Conservation (phyloP, 192 early-diverging fungal species). For the Pecoramyces ruminantium region DNA sequence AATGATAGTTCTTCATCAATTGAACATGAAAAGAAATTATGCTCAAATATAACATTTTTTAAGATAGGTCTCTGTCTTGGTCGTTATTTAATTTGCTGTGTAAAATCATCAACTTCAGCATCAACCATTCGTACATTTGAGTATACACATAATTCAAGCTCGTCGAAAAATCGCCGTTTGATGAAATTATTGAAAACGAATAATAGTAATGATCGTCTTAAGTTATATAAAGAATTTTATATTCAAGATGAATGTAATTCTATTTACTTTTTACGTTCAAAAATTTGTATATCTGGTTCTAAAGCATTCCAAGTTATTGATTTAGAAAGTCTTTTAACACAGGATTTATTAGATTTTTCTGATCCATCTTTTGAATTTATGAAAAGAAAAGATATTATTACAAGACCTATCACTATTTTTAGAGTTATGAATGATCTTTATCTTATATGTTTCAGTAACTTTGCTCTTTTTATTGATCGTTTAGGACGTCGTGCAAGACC, state of each 20-base stretch:
- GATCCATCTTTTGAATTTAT: background rate
- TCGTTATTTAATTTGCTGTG: slow-evolving; percentile 43
- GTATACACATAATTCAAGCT: background rate
- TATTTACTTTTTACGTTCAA: background rate
- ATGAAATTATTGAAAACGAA: background rate
- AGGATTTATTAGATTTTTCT: background rate
- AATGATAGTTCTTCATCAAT: background rate
- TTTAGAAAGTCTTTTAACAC: background rate
- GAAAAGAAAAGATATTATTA: background rate
- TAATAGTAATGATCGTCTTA: background rate
- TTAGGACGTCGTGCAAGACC: slow-evolving; percentile 30
- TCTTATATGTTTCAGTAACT: background rate
- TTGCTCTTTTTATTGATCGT: background rate
- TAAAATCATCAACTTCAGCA: slow-evolving; percentile 52
- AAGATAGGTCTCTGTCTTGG: slow-evolving; percentile 45
- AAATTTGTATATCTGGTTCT: background rate
- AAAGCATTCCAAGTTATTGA: background rate
- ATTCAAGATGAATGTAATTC: background rate
- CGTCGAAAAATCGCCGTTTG: background rate
- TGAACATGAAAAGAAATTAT: slow-evolving; percentile 22
- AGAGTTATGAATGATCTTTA: background rate
- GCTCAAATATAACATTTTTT: slow-evolving; percentile 50
- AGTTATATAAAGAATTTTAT: background rate
- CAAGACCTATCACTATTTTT: background rate
- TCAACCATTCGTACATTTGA: slow-evolving; percentile 15